Conservation (phyloP, 257 asterid species). For the Marsdenia floribunda region DNA sequence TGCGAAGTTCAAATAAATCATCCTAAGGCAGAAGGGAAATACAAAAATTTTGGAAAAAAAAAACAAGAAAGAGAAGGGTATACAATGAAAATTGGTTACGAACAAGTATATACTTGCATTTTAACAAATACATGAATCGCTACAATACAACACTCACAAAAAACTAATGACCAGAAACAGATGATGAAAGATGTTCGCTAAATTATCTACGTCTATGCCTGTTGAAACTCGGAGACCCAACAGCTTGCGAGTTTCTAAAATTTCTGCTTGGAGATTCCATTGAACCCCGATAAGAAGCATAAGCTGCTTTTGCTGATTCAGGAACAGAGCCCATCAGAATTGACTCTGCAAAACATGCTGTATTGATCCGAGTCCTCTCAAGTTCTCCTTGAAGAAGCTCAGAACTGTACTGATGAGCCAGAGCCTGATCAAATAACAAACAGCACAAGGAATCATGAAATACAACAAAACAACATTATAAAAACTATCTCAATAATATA, state of each 20-base stretch:
- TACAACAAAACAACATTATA: background rate
- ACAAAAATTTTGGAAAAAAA: background rate
- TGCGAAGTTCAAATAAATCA: background rate
- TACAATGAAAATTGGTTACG: background rate
- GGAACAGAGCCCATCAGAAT: conserved; percentile 78
- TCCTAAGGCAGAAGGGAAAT: background rate
- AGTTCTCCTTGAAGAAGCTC: conserved; percentile 89
- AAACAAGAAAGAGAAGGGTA: background rate
- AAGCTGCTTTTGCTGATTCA: conserved; percentile 96
- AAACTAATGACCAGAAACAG: background rate
- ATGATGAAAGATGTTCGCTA: background rate
- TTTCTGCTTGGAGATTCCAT: conserved; percentile 68
- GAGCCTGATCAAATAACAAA: conserved; percentile 47
- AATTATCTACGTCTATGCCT: conserved; percentile 77
- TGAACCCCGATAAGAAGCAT: conserved; percentile 83
- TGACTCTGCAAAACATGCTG: conserved; percentile 90
- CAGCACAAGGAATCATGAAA: conserved; percentile 3
- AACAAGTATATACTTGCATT: background rate
- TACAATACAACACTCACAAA: conserved; percentile 12
- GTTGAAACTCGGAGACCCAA: conserved; percentile 68
- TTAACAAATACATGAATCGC: conserved; percentile 7
- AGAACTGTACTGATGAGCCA: conserved; percentile 87
- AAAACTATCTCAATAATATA: background rate
- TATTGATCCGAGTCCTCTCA: conserved; percentile 86
- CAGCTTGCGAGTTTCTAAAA: conserved; percentile 45